Evolutionary conservation across 2,329 filamentous ascomycete species (phyloP).

Genomic region (Colletotrichum tropicale): DNA sequence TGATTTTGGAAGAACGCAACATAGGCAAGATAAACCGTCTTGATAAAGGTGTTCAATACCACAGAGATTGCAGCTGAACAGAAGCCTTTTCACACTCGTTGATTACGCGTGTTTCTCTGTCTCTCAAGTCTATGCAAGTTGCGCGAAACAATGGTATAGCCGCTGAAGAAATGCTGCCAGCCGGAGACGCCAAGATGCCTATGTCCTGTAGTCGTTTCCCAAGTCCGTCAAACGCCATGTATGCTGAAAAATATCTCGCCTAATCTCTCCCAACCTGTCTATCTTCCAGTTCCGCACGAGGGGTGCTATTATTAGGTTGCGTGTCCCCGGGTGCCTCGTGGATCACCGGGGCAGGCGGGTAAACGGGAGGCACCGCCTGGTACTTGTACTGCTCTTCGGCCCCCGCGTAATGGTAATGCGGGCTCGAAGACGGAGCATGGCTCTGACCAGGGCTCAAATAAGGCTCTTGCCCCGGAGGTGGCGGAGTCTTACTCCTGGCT

Average conservation of each 20-base stretch:
- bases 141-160: background rate
- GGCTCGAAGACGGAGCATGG: background rate
- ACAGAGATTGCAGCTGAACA: background rate
- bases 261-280: background rate
- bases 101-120: background rate
- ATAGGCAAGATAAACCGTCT: background rate
- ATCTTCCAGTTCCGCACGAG: background rate
- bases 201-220: background rate
- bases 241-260: background rate
- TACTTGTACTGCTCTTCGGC: background rate
- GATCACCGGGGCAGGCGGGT: background rate
- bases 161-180: background rate
- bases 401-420: background rate
- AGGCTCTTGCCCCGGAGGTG: background rate
- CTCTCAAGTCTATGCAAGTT: background rate
- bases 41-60: background rate
- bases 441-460: background rate
- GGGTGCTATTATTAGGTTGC: background rate
- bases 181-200: background rate
- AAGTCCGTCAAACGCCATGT: background rate
- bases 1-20: background rate
- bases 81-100: background rate
- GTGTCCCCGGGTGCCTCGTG: background rate
- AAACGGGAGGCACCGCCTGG: background rate
- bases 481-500: background rate